Percentiles rank a stretch among this genome's conserved stretches.
phyloP scores from a whole-genome alignment of 2,329 filamentous ascomycete genomes.

The Fusarium sp. region DNA sequence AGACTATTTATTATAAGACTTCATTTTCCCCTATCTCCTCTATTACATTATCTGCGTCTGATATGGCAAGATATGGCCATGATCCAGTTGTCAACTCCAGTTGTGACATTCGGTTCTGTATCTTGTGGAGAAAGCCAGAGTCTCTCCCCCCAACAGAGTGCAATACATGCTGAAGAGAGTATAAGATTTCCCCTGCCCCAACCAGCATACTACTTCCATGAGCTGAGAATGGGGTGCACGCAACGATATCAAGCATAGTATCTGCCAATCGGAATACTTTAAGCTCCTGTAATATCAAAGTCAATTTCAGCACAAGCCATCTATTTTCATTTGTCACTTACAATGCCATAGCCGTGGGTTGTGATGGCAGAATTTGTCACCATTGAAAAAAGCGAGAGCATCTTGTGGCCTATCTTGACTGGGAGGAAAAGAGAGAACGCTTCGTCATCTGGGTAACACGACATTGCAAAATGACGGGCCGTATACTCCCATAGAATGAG shows the following conservation, averaged over 20 bases:
- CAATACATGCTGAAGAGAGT: slow-evolving; percentile 34
- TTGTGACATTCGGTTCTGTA: slow-evolving; percentile 32
- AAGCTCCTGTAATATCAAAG: slow-evolving; percentile 31
- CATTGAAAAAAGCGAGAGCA: slow-evolving; percentile 39
- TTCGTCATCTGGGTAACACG: slow-evolving; percentile 35
- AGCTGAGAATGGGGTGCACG: slow-evolving; percentile 24
- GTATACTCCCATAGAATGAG: slow-evolving; percentile 44
- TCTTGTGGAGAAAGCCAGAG: slow-evolving; percentile 28
- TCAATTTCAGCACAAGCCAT: not conserved
- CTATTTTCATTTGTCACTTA: not conserved
- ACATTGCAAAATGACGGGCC: slow-evolving; percentile 40
- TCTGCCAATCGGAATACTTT: slow-evolving; percentile 42
- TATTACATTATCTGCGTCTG: not conserved
- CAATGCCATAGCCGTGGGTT: slow-evolving; percentile 42
- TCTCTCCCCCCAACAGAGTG: slow-evolving; percentile 36
- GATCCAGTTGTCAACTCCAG: slow-evolving; percentile 21
- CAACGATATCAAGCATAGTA: slow-evolving; percentile 37
- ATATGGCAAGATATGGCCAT: slow-evolving; percentile 20
- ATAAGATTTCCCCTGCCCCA: slow-evolving; percentile 35
- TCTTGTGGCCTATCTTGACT: slow-evolving; percentile 39
- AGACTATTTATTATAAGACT: not conserved
- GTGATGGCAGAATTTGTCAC: slow-evolving; percentile 33
- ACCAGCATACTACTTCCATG: slow-evolving; percentile 36
- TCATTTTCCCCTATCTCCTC: slow-evolving; percentile 3
- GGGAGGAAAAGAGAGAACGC: slow-evolving; percentile 41